phyloP scores from a whole-genome alignment of 495 filamentous ascomycete species.

The Penicillium roqueforti region DNA sequence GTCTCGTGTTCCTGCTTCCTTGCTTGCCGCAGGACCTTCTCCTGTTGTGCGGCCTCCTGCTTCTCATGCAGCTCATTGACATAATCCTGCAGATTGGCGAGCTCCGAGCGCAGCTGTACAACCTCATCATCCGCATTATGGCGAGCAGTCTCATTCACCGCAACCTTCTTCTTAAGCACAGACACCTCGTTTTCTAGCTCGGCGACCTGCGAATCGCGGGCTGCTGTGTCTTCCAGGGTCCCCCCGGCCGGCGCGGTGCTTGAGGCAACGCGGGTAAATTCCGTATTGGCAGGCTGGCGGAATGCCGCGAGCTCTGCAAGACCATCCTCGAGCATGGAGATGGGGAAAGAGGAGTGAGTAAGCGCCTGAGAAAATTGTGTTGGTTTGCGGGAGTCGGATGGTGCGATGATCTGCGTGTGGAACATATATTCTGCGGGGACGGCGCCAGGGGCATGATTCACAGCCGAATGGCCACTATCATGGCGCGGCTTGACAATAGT shows the following conservation, averaged over 20 bases:
- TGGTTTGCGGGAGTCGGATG: constrained; percentile 15
- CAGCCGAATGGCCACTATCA: constrained; percentile 40
- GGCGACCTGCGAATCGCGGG: constrained; percentile 32
- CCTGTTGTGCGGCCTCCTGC: constrained; percentile 33
- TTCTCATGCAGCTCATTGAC: constrained; percentile 41
- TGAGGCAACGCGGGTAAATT: constrained; percentile 12
- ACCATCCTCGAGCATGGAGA: constrained; percentile 51
- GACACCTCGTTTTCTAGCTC: constrained; percentile 34
- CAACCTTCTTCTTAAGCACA: constrained; percentile 38
- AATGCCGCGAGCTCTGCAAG: constrained; percentile 48
- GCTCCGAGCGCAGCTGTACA: constrained; percentile 34
- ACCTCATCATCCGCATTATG: constrained; percentile 37
- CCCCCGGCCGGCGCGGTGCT: constrained; percentile 11
- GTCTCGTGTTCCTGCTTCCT: constrained; percentile 41
- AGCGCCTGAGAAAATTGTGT: constrained; percentile 48
- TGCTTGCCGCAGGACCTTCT: constrained; percentile 36
- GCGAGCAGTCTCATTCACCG: constrained; percentile 38
- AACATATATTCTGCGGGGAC: constrained; percentile 66
- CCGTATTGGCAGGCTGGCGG: constrained; percentile 18
- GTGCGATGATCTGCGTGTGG: constrained; percentile 55
- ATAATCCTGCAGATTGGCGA: constrained; percentile 39
- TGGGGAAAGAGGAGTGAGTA: constrained; percentile 50
- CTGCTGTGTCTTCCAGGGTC: constrained; percentile 13
- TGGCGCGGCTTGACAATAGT: constrained; percentile 69
- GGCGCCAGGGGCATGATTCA: constrained; percentile 40